Conservation (phyloP, 192 early-diverging fungal genomes). For the Lunasporangiospora selenospora region DNA sequence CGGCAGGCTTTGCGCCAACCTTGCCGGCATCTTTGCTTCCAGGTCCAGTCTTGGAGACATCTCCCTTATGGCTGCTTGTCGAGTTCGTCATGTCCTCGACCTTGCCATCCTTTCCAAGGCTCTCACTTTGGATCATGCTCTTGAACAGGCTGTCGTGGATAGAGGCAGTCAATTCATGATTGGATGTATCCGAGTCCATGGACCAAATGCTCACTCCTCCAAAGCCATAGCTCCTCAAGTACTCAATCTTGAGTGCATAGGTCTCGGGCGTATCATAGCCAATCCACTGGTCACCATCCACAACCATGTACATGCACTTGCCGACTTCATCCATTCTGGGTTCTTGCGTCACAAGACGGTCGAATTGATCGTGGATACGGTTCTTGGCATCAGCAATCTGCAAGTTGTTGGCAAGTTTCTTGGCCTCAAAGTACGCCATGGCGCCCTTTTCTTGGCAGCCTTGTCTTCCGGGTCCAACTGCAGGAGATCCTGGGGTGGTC, state of each 20-base stretch:
- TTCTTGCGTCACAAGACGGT: constrained; percentile 31
- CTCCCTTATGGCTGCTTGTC: no score
- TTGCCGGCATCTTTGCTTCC: neutral
- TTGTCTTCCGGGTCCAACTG: constrained; percentile 31
- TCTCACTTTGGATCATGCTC: constrained; percentile 3
- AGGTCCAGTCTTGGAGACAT: neutral
- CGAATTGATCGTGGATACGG: constrained; percentile 12
- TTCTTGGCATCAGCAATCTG: constrained; percentile 12
- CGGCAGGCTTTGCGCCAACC: neutral
- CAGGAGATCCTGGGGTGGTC: constrained; percentile 31
- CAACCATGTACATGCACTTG: constrained; percentile 48
- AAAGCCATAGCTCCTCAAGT: constrained; percentile 25
- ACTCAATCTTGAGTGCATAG: constrained; percentile 19
- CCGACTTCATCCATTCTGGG: constrained; percentile 25
- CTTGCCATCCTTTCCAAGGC: neutral
- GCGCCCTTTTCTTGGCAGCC: constrained; percentile 48
- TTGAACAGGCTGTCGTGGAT: constrained; percentile 15
- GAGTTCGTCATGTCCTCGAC: neutral
- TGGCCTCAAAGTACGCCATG: constrained; percentile 40
- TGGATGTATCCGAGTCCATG: constrained; percentile 37
- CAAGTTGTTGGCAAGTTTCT: constrained; percentile 17
- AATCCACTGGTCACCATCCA: constrained; percentile 34
- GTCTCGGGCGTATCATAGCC: constrained; percentile 40
- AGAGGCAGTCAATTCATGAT: constrained; percentile 30
- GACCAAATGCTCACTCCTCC: constrained; percentile 48